phyloP scores from a whole-genome alignment of 495 filamentous ascomycete species.

The Talaromyces trachyspermus region DNA sequence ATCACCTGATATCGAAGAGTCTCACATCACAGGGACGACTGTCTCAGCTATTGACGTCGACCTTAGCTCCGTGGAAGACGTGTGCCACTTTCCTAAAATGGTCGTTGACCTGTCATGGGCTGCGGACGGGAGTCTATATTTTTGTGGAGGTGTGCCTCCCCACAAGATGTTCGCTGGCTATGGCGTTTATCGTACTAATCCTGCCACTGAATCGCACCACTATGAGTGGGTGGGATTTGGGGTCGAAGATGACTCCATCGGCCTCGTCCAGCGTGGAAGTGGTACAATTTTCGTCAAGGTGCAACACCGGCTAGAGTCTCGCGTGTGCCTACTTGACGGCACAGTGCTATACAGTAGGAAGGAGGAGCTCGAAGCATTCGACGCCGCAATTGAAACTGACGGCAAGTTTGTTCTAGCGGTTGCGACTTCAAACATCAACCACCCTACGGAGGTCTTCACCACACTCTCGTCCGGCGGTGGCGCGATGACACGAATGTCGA shows the following conservation, averaged over 20 bases:
- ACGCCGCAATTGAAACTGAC: background rate
- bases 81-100: conserved; percentile 6
- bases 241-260: conserved; percentile 4
- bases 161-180: conserved; percentile 6
- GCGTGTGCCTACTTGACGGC: conserved; percentile 6
- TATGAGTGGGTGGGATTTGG: conserved; percentile 7
- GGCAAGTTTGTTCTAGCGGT: conserved; percentile 4
- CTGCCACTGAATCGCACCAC: conserved; percentile 1
- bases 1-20: conserved; percentile 5
- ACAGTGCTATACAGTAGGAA: conserved; percentile 5
- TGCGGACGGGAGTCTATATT: conserved; percentile 4
- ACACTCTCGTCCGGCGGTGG: background rate
- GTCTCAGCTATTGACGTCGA: conserved; percentile 4
- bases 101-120: conserved; percentile 6
- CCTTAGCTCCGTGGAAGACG: conserved; percentile 4
- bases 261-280: background rate
- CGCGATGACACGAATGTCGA: conserved; percentile 4
- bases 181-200: conserved; percentile 5
- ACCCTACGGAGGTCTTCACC: conserved; percentile 5
- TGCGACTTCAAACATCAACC: conserved; percentile 5
- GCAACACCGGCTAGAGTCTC: conserved; percentile 7
- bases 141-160: conserved; percentile 6
- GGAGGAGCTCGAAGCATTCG: conserved; percentile 7
- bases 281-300: conserved; percentile 5
- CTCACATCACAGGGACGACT: conserved; percentile 2